phyloP scores from a whole-genome alignment of 352 stramenopile species.

The Globisporangium solare region DNA sequence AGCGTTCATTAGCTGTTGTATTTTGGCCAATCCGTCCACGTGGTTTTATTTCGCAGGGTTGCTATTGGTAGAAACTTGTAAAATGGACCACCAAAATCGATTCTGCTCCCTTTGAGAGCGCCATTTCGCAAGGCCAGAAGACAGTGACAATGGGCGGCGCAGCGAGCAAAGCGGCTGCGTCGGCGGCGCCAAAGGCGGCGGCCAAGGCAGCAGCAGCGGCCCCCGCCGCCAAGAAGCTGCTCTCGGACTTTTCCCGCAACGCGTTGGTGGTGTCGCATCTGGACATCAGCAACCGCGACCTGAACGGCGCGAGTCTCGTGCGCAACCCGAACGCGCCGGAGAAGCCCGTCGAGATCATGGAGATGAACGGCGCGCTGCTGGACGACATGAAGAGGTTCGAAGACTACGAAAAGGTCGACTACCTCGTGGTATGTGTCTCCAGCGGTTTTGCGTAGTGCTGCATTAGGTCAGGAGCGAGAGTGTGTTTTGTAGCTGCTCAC shows the following conservation, averaged over 20 bases:
- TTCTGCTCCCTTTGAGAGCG: neutral
- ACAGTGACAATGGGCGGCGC: slow-evolving; percentile 11
- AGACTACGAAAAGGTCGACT: slow-evolving; percentile 53
- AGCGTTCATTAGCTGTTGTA: neutral
- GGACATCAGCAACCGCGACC: slow-evolving; percentile 20
- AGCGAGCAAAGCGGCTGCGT: slow-evolving; percentile 13
- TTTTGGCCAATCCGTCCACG: slow-evolving; percentile 1
- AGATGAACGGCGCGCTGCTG: slow-evolving; percentile 54
- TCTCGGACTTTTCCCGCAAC: slow-evolving; percentile 38
- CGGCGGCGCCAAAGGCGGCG: slow-evolving; percentile 13
- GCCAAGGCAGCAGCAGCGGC: neutral
- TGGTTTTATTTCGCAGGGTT: no score
- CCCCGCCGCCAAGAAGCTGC: slow-evolving; percentile 15
- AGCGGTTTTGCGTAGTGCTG: neutral
- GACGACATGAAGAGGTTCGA: slow-evolving; percentile 45
- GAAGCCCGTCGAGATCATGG: slow-evolving; percentile 29
- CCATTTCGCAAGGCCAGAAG: neutral
- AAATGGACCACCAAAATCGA: slow-evolving; percentile 9
- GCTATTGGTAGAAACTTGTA: slow-evolving; percentile 2
- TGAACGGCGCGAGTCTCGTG: slow-evolving; percentile 18
- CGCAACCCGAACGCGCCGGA: slow-evolving; percentile 15
- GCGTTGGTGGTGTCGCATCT: slow-evolving; percentile 21
- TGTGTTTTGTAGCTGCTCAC: neutral
- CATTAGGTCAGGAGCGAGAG: no score
- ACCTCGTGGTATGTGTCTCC: slow-evolving; percentile 16